Evolutionary conservation across 352 stramenopile genomes (phyloP).

Genomic region (Globisporangium parvum): DNA sequence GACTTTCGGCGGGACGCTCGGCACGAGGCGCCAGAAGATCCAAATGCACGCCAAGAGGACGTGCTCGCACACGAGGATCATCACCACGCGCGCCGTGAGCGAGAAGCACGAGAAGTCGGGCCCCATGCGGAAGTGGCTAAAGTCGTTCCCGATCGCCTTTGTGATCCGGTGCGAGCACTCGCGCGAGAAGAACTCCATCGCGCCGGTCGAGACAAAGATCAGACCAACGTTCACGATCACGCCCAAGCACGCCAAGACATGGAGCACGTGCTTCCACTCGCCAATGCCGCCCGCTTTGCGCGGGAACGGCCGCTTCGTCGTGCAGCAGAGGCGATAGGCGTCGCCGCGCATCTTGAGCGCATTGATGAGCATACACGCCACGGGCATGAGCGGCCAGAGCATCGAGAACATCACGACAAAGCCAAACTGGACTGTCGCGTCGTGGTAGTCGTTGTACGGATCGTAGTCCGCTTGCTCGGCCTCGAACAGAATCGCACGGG

Average conservation of each 20-base stretch:
- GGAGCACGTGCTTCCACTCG: conserved; percentile 67
- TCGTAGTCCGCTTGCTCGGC: conserved; percentile 76
- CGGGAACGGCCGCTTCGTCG: conserved; percentile 65
- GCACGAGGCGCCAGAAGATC: conserved; percentile 62
- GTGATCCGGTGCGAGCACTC: conserved; percentile 47
- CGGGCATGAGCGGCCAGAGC: conserved; percentile 77
- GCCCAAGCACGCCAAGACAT: conserved; percentile 55
- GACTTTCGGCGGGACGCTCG: conserved; percentile 50
- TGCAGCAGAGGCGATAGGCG: conserved; percentile 65
- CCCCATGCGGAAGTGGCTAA: conserved; percentile 60
- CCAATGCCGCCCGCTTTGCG: conserved; percentile 68
- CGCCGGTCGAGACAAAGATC: conserved; percentile 72
- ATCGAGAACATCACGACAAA: conserved; percentile 88
- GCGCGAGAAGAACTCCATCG: conserved; percentile 66
- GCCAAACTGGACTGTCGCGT: conserved; percentile 76
- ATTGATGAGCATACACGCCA: conserved; percentile 72
- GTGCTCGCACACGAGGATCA: conserved; percentile 77
- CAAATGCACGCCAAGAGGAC: conserved; percentile 49
- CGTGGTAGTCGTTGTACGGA: conserved; percentile 77
- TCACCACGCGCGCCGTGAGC: conserved; percentile 67
- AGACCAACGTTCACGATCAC: conserved; percentile 76
- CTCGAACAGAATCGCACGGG: conserved; percentile 68
- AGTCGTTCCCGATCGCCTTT: conserved; percentile 47
- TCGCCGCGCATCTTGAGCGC: conserved; percentile 76
- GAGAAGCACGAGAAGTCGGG: conserved; percentile 74